Base-by-base conservation (phyloP, 495 filamentous ascomycete genomes). In the Massariosphaeria phaeospora region DNA sequence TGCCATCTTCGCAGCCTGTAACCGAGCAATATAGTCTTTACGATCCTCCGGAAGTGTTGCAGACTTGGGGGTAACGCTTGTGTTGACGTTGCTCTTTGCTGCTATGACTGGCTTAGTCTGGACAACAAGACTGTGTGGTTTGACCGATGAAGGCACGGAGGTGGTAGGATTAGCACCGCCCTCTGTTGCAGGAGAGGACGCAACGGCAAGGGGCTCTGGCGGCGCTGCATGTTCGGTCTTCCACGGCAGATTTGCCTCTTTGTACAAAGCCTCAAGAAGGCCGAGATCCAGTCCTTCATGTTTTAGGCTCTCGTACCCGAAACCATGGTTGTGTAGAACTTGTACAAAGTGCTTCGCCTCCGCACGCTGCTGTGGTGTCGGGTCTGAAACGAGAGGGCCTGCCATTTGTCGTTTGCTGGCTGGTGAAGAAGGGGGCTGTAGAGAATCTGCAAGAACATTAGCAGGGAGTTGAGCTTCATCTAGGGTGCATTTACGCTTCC, bases 11-110 rank as follows among this genome's bases (percentile, higher is more conserved):
- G 74, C 83, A 33, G 87, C 85, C 42, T 87, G 74, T 64, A 88
- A 80, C 36, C 81, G 77, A 15, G 86, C 85, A 61, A 88, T 87
- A 34, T 86, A 77, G 55, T 89, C 85, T 57, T 89, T 89, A 25
- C 86, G 77, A 59, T 88, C 84, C 61, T 88, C 72, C 4, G 55
- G 49, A 20, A 55, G 59, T 13, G 55, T 44, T 8, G 45, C 51
- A 18, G 54, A 46, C 26, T 49, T 59, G 6, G 29, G 20, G 2
- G 55, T 18, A 12, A 39, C 13, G 17, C 11, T 34, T 25, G 27
- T 27, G 11, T 13, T 36, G 12, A 51, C 43, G 30, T 38, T 53
- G 12, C 48, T 46, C 44, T 43, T 51, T 3, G 50, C 15, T 11
- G 52, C 29, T 26, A 39, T 40, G n/a, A 43, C 9, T 10, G 31